phyloP scores from a whole-genome alignment of 306 rosid genomes.

The Vicia villosa region DNA sequence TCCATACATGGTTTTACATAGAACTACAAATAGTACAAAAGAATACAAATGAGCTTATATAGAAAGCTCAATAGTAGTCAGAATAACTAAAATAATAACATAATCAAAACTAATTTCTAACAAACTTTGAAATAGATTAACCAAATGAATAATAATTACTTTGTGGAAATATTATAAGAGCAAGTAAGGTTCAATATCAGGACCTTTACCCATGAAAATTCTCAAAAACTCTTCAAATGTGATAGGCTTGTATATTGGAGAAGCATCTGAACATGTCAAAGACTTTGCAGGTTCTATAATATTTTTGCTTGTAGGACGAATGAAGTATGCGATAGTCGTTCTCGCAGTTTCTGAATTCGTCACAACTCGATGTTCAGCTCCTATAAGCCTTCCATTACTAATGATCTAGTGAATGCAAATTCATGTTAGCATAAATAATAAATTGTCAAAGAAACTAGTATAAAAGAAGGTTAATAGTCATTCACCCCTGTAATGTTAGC shows the following conservation, averaged over 20 bases:
- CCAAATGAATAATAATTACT: too few relatives aligned
- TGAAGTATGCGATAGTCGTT: constrained; percentile 54
- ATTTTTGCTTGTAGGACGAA: constrained; percentile 52
- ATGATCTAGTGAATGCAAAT: constrained; percentile 40
- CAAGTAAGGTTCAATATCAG: constrained; percentile 35
- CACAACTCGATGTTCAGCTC: constrained; percentile 69
- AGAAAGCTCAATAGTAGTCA: too few relatives aligned
- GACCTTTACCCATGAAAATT: constrained; percentile 36
- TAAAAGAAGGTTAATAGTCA: too few relatives aligned
- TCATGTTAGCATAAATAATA: background rate
- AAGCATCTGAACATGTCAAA: constrained; percentile 35
- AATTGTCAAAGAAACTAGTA: background rate
- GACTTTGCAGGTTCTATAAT: constrained; percentile 59
- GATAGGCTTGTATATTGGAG: constrained; percentile 45
- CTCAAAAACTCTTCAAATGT: constrained; percentile 46
- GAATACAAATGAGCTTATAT: too few relatives aligned
- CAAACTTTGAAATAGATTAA: too few relatives aligned
- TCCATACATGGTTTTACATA: too few relatives aligned
- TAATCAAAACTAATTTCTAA: too few relatives aligned
- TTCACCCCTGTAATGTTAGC: too few relatives aligned
- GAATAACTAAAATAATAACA: too few relatives aligned
- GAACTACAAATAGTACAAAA: too few relatives aligned
- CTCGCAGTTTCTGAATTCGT: constrained; percentile 51
- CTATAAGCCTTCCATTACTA: constrained; percentile 58
- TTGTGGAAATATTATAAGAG: background rate